Evolutionary conservation across 768 basidiomycete genomes (phyloP).

Genomic region (Leccinum truebloodii): DNA sequence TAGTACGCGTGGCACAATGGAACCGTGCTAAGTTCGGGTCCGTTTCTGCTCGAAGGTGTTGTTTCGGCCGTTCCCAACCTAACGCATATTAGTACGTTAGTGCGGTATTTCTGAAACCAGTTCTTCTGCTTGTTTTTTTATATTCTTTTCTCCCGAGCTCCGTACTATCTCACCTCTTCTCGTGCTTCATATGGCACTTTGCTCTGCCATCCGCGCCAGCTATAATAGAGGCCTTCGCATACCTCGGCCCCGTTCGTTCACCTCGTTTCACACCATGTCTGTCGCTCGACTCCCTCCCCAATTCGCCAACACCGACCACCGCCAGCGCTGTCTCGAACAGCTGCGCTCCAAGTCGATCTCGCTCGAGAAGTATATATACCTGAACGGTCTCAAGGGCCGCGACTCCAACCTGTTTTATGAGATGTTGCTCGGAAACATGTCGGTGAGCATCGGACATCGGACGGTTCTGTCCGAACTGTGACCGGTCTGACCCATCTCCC

Average conservation of each 20-base stretch:
- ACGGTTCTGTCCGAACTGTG: background rate
- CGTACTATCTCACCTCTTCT: background rate
- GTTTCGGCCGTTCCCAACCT: background rate
- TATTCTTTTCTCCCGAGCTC: background rate
- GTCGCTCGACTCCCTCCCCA: conserved; percentile 46
- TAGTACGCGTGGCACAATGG: no score
- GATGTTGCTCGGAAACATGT: conserved; percentile 59
- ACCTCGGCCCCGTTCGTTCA: background rate
- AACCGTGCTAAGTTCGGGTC: no score
- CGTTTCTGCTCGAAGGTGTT: background rate
- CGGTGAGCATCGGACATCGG: conserved; percentile 36
- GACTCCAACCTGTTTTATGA: conserved; percentile 69
- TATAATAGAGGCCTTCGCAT: background rate
- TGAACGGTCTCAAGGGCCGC: conserved; percentile 61
- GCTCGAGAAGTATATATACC: conserved; percentile 72
- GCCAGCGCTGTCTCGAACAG: conserved; percentile 55
- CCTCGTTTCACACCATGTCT: conserved; percentile 29
- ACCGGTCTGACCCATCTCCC: background rate
- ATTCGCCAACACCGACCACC: conserved; percentile 51
- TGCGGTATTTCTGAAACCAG: background rate
- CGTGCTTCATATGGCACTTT: conserved; percentile 10
- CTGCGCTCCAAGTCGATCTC: conserved; percentile 54
- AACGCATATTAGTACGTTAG: background rate
- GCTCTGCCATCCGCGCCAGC: background rate
- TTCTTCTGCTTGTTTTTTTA: no score